Conservation (phyloP, 331 rosid genomes). For the Cydonia oblonga region DNA sequence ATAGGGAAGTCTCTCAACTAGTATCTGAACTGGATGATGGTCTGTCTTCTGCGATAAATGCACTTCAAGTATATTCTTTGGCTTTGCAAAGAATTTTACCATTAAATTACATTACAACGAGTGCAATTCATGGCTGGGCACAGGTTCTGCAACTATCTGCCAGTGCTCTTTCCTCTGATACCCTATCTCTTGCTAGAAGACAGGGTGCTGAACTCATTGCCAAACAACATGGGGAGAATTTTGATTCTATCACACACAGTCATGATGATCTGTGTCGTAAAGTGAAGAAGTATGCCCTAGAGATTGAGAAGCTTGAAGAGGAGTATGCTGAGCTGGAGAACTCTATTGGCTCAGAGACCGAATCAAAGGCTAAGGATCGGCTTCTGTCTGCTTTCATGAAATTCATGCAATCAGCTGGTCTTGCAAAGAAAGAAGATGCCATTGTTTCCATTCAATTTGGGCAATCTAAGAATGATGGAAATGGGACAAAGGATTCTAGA, state of each 20-base stretch:
- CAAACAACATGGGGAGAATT: conserved; percentile 42
- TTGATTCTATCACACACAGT: conserved; percentile 41
- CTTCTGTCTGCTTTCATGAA: conserved; percentile 60
- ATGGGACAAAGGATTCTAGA: conserved; percentile 33
- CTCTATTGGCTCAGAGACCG: conserved; percentile 62
- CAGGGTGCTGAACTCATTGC: conserved; percentile 78
- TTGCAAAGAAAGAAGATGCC: conserved; percentile 43
- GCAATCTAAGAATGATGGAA: conserved; percentile 37
- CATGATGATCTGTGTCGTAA: conserved; percentile 60
- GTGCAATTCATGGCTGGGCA: conserved; percentile 91
- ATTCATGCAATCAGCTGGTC: conserved; percentile 58
- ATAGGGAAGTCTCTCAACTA: conserved; percentile 72
- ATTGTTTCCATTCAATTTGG: conserved; percentile 33
- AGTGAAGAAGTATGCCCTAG: conserved; percentile 54
- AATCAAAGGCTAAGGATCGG: conserved; percentile 66
- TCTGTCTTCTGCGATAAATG: conserved; percentile 50
- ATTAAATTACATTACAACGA: conserved; percentile 67
- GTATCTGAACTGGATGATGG: conserved; percentile 69
- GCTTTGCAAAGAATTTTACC: conserved; percentile 89
- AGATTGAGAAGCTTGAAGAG: conserved; percentile 61
- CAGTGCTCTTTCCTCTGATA: conserved; percentile 61
- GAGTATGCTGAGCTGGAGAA: conserved; percentile 59
- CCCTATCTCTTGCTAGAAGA: conserved; percentile 73
- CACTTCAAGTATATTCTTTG: conserved; percentile 68
- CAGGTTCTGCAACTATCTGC: conserved; percentile 68